Evolutionary conservation across 352 stramenopile species (phyloP).

Genomic region (Plasmopara viticola): DNA sequence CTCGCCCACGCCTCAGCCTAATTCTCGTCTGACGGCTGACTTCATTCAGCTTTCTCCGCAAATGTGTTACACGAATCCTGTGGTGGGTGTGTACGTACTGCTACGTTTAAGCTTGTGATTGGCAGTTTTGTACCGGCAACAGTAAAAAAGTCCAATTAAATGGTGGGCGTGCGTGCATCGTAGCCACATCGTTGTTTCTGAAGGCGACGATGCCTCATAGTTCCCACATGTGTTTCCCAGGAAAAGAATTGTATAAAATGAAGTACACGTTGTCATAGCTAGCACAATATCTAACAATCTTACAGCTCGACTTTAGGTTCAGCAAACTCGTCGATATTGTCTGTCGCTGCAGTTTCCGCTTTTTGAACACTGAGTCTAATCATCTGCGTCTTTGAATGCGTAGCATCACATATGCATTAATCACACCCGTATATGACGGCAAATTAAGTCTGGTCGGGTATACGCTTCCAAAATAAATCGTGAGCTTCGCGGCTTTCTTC

Average conservation of each 20-base stretch:
- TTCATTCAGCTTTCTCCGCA: no score
- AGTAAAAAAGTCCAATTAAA: slow-evolving; percentile 14
- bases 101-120: slow-evolving; percentile 32
- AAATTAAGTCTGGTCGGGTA: slow-evolving; percentile 68
- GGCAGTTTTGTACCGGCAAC: slow-evolving; percentile 1
- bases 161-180: background rate
- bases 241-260: no score
- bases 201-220: no score
- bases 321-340: slow-evolving; percentile 48
- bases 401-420: slow-evolving; percentile 54
- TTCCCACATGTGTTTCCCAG: no score
- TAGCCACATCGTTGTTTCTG: no score
- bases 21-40: no score
- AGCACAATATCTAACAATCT: background rate
- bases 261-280: background rate
- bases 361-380: slow-evolving; percentile 24
- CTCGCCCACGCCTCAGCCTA: no score
- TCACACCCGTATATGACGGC: slow-evolving; percentile 52
- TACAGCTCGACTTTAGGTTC: slow-evolving; percentile 51
- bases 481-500: slow-evolving; percentile 57
- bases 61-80: slow-evolving; percentile 6
- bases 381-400: slow-evolving; percentile 18
- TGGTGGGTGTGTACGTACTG: slow-evolving; percentile 33
- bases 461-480: slow-evolving; percentile 60
- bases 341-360: slow-evolving; percentile 13